Evolutionary conservation across 345 rosid species (phyloP).

Genomic region (Nasturtium officinale): DNA sequence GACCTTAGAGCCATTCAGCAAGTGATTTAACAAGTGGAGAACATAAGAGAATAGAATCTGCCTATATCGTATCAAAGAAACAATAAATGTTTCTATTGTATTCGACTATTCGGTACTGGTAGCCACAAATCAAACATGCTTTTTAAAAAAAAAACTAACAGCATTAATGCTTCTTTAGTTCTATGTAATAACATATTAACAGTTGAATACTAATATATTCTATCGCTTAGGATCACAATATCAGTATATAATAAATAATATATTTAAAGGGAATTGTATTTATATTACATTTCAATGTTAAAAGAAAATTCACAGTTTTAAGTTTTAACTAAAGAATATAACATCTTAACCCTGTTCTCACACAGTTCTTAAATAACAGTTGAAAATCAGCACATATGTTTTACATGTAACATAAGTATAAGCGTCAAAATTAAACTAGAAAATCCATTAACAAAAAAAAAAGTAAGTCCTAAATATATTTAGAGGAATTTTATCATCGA

Average conservation of each 20-base stretch:
- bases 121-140: slow-evolving; percentile 1
- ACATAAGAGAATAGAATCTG: background rate
- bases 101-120: background rate
- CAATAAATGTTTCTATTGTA: background rate
- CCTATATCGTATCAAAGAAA: background rate
- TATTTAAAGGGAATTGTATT: background rate
- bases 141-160: no score
- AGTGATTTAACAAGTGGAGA: background rate
- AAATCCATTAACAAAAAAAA: background rate
- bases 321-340: background rate
- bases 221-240: background rate
- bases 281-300: background rate
- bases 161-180: background rate
- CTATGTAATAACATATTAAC: background rate
- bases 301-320: background rate
- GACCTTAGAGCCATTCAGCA: background rate
- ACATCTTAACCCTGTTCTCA: background rate
- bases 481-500: background rate
- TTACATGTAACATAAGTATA: background rate
- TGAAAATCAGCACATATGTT: background rate
- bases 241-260: background rate
- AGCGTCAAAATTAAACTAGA: background rate
- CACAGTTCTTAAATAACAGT: background rate
- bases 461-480: background rate
- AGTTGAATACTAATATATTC: background rate